These are phyloP conservation scores for Triticum timopheevii DNA, from an alignment of 176 grass and related monocot genomes.

Conservation along the genomic window DNA sequence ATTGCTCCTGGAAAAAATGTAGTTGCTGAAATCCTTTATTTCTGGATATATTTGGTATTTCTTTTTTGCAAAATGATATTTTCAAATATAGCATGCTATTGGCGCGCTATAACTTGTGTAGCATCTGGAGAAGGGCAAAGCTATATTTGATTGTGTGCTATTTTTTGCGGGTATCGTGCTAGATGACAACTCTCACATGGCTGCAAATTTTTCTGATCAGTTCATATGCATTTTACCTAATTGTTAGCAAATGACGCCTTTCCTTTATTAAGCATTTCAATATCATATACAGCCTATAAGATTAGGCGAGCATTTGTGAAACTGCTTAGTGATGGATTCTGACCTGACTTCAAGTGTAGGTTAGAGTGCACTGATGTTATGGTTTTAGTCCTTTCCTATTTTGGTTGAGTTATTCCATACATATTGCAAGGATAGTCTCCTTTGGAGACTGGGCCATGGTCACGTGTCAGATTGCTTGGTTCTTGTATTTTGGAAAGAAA, in stretches of 20 bases:
- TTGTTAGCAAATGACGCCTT: background rate
- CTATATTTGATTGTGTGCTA: too few species aligned
- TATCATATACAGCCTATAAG: background rate
- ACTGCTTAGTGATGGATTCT: too few species aligned
- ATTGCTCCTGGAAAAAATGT: too few species aligned
- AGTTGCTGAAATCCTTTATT: too few species aligned
- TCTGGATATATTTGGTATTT: too few species aligned
- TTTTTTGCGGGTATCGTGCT: too few species aligned
- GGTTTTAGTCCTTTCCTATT: slow-evolving; percentile 13
- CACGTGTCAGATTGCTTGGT: background rate
- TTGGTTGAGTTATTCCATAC: slow-evolving; percentile 5
- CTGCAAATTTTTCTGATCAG: background rate
- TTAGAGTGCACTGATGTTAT: background rate
- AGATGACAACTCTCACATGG: background rate
- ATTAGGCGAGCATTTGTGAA: too few species aligned
- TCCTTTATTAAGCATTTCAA: background rate
- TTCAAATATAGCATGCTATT: too few species aligned
- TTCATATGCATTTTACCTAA: background rate
- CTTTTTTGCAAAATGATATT: too few species aligned
- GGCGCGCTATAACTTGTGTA: too few species aligned
- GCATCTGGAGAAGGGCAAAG: too few species aligned
- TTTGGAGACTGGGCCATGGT: background rate
- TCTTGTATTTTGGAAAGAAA: background rate
- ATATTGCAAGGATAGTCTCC: background rate
- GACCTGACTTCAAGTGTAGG: background rate